Percentiles rank a stretch among this genome's conserved stretches.
phyloP scores from a whole-genome alignment of 495 filamentous ascomycete genomes.

The Penicillium paradoxum region DNA sequence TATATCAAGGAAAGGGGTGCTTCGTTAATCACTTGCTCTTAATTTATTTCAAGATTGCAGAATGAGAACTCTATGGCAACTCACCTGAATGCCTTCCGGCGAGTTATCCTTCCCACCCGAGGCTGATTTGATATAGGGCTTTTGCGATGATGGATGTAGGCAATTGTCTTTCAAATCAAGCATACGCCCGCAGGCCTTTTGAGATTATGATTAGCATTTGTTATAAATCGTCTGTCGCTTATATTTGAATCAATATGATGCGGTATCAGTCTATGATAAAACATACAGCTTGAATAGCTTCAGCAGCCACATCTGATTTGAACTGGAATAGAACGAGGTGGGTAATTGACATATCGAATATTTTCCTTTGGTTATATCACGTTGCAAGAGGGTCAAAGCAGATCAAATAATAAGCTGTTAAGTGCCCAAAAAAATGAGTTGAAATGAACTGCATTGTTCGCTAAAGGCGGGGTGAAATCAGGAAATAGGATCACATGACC shows the following conservation, averaged over 20 bases:
- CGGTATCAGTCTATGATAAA: not conserved
- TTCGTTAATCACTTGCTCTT: not conserved
- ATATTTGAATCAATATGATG: not conserved
- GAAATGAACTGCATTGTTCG: not conserved
- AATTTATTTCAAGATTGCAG: not conserved
- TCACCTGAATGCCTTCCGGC: slow-evolving; percentile 58
- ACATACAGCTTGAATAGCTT: slow-evolving; percentile 48
- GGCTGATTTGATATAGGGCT: slow-evolving; percentile 48
- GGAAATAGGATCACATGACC: not conserved
- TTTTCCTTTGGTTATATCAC: not conserved
- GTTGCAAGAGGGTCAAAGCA: not conserved
- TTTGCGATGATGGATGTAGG: slow-evolving; percentile 37
- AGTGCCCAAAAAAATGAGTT: too few species aligned
- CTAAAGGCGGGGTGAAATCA: not conserved
- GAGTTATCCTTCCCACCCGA: slow-evolving; percentile 62
- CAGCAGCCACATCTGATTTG: slow-evolving; percentile 39
- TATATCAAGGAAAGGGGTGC: not conserved
- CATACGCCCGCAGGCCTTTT: slow-evolving; percentile 32
- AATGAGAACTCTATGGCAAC: not conserved
- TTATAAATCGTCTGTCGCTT: not conserved
- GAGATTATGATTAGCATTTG: not conserved
- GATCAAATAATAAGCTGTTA: too few species aligned
- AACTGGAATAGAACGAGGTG: slow-evolving; percentile 61
- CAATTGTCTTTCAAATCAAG: slow-evolving; percentile 37
- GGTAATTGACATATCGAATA: slow-evolving; percentile 43